Percentiles rank a stretch among this genome's conserved stretches.
Conservation (phyloP, 1,139 yeast genomes). For the Martiniozyma asiatica region DNA sequence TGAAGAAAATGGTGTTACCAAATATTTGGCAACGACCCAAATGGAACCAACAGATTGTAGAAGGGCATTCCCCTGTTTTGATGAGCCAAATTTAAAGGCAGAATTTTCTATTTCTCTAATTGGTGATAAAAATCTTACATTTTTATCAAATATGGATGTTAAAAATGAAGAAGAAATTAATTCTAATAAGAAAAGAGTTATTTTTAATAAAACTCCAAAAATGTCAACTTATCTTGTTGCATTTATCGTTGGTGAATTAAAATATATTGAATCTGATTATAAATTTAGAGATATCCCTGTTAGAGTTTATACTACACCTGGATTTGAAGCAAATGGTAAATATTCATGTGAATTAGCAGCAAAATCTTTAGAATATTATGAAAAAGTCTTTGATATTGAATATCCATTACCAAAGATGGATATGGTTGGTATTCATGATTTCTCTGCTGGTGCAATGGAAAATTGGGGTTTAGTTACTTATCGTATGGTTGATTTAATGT, state of each 20-base stretch:
- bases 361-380: conserved; percentile 41
- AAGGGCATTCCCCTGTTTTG: conserved; percentile 84
- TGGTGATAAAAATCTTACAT: conserved; percentile 51
- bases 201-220: conserved; percentile 36
- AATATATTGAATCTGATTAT: conserved; percentile 36
- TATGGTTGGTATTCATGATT: conserved; percentile 46
- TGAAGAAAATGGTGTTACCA: conserved; percentile 48
- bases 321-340: conserved; percentile 38
- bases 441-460: conserved; percentile 54
- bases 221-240: conserved; percentile 51
- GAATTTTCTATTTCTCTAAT: conserved; percentile 57
- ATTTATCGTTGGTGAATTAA: conserved; percentile 48
- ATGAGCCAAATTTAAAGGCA: conserved; percentile 81
- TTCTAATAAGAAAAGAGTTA: conserved; percentile 32
- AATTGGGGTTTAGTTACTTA: conserved; percentile 50
- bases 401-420: conserved; percentile 53
- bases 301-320: conserved; percentile 45
- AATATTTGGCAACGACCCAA: conserved; percentile 73
- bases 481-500: conserved; percentile 41
- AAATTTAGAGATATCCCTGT: conserved; percentile 37
- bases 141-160: conserved; percentile 75
- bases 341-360: conserved; percentile 44
- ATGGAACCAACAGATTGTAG: conserved; percentile 89
- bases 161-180: conserved; percentile 30
- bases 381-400: conserved; percentile 39